Conservation (phyloP, 2,329 filamentous ascomycete genomes). For the Elsinoe fawcettii region DNA sequence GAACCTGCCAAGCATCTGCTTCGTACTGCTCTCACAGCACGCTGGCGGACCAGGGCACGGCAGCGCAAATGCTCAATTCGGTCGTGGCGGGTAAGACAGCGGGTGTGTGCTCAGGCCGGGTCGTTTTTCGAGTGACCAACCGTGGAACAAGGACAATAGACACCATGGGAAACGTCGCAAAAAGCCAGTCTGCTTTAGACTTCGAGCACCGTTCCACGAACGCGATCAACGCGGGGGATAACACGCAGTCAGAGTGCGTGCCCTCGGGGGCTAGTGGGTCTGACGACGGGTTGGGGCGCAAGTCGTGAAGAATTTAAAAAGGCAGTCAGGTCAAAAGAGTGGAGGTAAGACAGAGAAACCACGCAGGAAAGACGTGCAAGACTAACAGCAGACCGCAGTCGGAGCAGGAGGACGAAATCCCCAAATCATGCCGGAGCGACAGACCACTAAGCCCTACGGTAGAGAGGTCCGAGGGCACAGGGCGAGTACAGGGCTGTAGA, state of each 20-base stretch:
- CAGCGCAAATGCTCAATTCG: constrained; percentile 12
- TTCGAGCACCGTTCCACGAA: constrained; percentile 6
- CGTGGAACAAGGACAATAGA: constrained; percentile 7
- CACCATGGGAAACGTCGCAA: constrained; percentile 11
- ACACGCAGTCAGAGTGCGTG: not conserved
- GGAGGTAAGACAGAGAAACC: not conserved
- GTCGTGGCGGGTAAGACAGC: constrained; percentile 17
- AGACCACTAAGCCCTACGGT: constrained; percentile 6
- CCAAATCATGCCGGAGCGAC: constrained; percentile 1
- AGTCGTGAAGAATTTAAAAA: not conserved
- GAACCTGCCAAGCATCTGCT: constrained; percentile 11
- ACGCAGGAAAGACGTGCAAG: not conserved
- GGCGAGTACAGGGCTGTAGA: constrained; percentile 9
- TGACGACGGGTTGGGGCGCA: not conserved
- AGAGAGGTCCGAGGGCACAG: constrained; percentile 1
- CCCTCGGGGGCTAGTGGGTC: not conserved
- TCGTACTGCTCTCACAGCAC: constrained; percentile 9
- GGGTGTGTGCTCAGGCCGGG: constrained; percentile 8
- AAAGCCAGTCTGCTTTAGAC: not conserved
- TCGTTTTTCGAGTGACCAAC: constrained; percentile 12
- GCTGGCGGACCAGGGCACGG: constrained; percentile 13
- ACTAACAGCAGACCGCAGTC: not conserved
- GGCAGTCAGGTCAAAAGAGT: not conserved
- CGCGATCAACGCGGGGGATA: constrained; percentile 13
- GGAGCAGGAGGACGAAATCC: not conserved